These are phyloP conservation scores for Rhynchosporium secalis DNA, from an alignment of 2,329 filamentous ascomycete genomes.

Conservation along the genomic window DNA sequence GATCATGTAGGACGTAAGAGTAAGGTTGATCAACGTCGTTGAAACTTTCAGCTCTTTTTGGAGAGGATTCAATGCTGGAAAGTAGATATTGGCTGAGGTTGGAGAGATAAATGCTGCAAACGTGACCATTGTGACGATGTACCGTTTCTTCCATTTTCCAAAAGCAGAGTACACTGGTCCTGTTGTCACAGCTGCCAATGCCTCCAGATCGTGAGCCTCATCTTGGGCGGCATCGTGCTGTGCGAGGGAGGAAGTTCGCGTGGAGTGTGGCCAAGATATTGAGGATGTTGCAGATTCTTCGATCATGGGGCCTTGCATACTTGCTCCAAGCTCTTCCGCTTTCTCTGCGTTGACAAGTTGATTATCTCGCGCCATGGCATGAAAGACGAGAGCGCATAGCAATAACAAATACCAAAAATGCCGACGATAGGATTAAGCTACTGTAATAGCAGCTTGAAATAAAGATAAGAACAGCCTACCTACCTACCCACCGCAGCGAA, in stretches of 20 bases:
- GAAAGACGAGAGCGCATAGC: conserved; percentile 11
- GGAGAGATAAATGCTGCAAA: conserved; percentile 42
- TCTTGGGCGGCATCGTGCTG: conserved; percentile 26
- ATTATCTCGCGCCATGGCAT: conserved; percentile 31
- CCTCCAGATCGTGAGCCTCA: conserved; percentile 35
- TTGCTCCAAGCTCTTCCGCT: conserved; percentile 25
- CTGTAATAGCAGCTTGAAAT: background rate
- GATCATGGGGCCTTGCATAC: conserved; percentile 23
- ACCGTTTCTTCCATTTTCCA: conserved; percentile 45
- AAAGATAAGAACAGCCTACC: conserved; percentile 10
- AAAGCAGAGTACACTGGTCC: conserved; percentile 39
- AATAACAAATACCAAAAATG: background rate
- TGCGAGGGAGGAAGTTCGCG: conserved; percentile 12
- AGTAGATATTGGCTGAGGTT: conserved; percentile 40
- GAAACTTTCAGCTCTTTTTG: conserved; percentile 35
- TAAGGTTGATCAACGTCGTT: conserved; percentile 38
- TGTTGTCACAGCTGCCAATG: conserved; percentile 32
- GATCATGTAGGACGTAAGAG: conserved; percentile 44
- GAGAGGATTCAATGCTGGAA: conserved; percentile 41
- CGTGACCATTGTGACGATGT: conserved; percentile 53
- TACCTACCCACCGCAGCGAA: conserved; percentile 5
- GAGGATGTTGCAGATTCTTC: conserved; percentile 19
- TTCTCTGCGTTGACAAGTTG: conserved; percentile 27
- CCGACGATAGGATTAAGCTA: background rate
- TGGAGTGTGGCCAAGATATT: conserved; percentile 7